Conservation (phyloP, 148 eudicot genomes). For the Arctostaphylos glauca region DNA sequence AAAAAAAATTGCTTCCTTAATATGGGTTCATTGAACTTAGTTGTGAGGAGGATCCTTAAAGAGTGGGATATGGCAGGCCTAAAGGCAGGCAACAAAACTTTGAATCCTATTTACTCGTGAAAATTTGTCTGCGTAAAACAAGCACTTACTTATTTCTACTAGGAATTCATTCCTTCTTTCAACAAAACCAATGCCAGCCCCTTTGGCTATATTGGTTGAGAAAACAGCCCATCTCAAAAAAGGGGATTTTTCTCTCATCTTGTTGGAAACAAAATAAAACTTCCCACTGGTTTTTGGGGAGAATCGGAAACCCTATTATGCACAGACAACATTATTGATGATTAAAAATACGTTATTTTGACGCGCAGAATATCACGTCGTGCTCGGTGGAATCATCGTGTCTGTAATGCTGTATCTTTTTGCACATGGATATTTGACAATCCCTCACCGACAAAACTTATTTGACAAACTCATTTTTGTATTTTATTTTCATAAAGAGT, state of each 20-base stretch:
- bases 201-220: background rate
- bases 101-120: background rate
- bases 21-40: background rate
- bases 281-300: background rate
- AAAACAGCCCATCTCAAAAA: background rate
- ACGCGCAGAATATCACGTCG: too few species aligned
- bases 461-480: too few species aligned
- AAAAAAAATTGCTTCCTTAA: background rate
- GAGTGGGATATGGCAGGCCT: background rate
- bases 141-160: background rate
- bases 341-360: too few species aligned
- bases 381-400: too few species aligned
- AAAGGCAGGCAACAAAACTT: slow-evolving; percentile 3
- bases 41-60: background rate
- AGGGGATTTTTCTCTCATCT: background rate
- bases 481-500: background rate
- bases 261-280: background rate
- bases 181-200: slow-evolving; percentile 1
- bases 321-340: too few species aligned
- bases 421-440: too few species aligned
- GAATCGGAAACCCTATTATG: too few species aligned
- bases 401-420: too few species aligned
- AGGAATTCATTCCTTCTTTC: slow-evolving; percentile 8
- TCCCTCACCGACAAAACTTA: too few species aligned
- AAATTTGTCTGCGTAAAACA: background rate